Evolutionary conservation across 345 rosid genomes (phyloP).

Genomic region (Salix udensis): DNA sequence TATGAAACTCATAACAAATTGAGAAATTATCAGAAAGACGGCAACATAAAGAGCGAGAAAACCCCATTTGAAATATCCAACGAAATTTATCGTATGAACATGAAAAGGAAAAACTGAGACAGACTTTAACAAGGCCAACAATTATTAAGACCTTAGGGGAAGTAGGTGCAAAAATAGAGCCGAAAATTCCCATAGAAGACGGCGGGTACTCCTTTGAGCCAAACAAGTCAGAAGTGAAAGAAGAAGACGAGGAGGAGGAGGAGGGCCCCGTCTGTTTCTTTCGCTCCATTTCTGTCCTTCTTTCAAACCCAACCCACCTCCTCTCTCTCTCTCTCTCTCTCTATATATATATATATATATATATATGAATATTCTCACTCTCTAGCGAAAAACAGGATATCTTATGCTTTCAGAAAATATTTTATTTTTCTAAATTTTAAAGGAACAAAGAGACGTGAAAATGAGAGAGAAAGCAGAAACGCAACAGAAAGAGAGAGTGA

Average conservation of each 20-base stretch:
- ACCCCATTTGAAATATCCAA: too few relatives aligned
- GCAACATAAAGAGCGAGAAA: too few relatives aligned
- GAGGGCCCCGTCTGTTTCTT: conserved; percentile 38
- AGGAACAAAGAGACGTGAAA: neutral
- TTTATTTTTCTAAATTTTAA: neutral
- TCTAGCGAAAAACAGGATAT: neutral
- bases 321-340: too few relatives aligned
- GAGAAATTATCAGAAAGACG: too few relatives aligned
- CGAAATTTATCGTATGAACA: too few relatives aligned
- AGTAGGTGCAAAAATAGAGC: conserved; percentile 54
- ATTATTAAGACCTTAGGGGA: conserved; percentile 40
- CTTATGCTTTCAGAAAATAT: too few relatives aligned
- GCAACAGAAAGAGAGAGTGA: neutral
- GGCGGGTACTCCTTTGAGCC: conserved; percentile 58
- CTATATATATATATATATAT: too few relatives aligned
- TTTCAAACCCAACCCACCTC: neutral
- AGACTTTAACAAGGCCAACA: too few relatives aligned
- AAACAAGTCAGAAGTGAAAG: conserved; percentile 62
- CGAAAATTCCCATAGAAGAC: conserved; percentile 48
- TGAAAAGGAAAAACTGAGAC: too few relatives aligned
- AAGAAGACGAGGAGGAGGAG: conserved; percentile 32
- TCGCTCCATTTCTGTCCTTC: conserved; percentile 46
- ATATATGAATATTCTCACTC: neutral
- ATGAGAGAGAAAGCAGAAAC: neutral
- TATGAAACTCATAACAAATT: too few relatives aligned